Percentiles rank a stretch among this genome's conserved stretches.
These are phyloP conservation scores for Aurantiochytrium sp. DNA, from an alignment of 108 stramenopile species.

Conservation along the genomic window DNA sequence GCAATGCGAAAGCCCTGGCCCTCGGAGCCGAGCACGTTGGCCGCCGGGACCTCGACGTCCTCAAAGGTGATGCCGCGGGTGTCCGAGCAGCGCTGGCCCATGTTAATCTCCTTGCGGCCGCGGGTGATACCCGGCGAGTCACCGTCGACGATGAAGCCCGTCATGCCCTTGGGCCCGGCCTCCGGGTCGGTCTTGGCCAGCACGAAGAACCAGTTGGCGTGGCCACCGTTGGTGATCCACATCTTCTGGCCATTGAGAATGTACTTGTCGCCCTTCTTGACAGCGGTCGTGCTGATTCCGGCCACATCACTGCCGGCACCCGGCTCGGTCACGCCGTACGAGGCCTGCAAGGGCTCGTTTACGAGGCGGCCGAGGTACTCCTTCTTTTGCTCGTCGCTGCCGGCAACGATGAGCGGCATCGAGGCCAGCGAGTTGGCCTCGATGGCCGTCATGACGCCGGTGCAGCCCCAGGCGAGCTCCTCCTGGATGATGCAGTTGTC, in stretches of 20 bases:
- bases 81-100: constrained; percentile 36
- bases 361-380: constrained; percentile 22
- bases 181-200: constrained; percentile 29
- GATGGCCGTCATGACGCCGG: constrained; percentile 33
- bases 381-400: constrained; percentile 32
- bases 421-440: constrained; percentile 35
- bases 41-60: constrained; percentile 29
- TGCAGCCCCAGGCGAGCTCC: constrained; percentile 37
- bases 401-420: constrained; percentile 29
- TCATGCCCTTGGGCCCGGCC: constrained; percentile 19
- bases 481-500: constrained; percentile 28
- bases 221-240: constrained; percentile 34
- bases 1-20: constrained; percentile 36
- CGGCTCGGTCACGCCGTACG: constrained; percentile 33
- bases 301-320: constrained; percentile 26
- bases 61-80: constrained; percentile 35
- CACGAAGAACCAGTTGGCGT: constrained; percentile 34
- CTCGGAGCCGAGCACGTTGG: constrained; percentile 30
- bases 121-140: constrained; percentile 29
- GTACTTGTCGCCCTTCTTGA: constrained; percentile 29
- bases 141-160: constrained; percentile 30
- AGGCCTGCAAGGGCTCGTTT: constrained; percentile 21
- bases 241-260: constrained; percentile 31
- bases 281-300: constrained; percentile 20
- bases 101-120: constrained; percentile 32